Evolutionary conservation across 2,329 filamentous ascomycete genomes (phyloP).

Genomic region (Ophiostoma quercus): DNA sequence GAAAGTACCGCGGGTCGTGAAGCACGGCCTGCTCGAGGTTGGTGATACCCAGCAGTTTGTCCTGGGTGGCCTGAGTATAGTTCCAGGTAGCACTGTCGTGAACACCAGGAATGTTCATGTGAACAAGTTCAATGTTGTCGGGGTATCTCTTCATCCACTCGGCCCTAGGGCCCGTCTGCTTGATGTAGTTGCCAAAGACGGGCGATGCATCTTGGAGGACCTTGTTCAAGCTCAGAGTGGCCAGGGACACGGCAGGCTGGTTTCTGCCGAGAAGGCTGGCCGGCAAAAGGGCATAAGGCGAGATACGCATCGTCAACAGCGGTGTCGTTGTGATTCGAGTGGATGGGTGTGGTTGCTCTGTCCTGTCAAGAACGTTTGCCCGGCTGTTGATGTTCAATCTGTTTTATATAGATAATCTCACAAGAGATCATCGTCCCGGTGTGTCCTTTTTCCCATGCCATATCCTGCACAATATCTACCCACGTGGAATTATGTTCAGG

Average conservation of each 20-base stretch:
- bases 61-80: not conserved
- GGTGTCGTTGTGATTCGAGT: not conserved
- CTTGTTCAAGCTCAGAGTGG: constrained; percentile 1
- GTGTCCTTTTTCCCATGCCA: too few species aligned
- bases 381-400: not conserved
- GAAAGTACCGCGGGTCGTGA: not conserved
- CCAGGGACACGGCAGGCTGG: not conserved
- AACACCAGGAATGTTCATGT: not conserved
- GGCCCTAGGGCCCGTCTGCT: not conserved
- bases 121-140: not conserved
- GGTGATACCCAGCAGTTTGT: not conserved
- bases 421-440: not conserved
- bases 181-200: not conserved
- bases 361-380: not conserved
- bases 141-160: not conserved
- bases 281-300: not conserved
- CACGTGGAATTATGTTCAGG: not conserved
- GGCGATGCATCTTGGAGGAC: not conserved
- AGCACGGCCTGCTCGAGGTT: not conserved
- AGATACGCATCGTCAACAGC: not conserved
- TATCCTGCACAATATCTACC: not conserved
- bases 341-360: not conserved
- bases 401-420: not conserved
- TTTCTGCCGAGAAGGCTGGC: not conserved
- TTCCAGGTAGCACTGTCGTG: not conserved